These are phyloP conservation scores for Iberis pinnata DNA, from an alignment of 345 rosid species.

Conservation along the genomic window DNA sequence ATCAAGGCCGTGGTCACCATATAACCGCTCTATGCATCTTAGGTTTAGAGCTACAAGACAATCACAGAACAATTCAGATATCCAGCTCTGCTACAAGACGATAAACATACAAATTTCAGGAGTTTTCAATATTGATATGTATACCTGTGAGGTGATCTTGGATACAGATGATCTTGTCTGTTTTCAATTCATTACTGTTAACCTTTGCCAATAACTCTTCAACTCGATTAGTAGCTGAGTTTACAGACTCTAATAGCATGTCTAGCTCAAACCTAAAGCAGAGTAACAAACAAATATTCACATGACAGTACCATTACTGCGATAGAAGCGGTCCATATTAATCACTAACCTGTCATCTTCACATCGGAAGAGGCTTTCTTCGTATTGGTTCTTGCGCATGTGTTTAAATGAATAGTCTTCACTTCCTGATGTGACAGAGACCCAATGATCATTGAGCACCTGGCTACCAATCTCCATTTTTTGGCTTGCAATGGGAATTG, in stretches of 20 bases:
- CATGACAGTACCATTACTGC: background rate
- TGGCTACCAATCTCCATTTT: conserved; percentile 72
- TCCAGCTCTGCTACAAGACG: conserved; percentile 36
- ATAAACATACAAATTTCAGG: conserved; percentile 11
- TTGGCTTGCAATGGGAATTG: conserved; percentile 70
- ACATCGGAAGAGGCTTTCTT: conserved; percentile 88
- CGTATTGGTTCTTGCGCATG: conserved; percentile 98
- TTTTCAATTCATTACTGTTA: conserved; percentile 51
- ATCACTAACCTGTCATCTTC: conserved; percentile 90
- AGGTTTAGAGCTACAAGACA: conserved; percentile 61
- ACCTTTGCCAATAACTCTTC: conserved; percentile 78
- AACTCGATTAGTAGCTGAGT: conserved; percentile 68
- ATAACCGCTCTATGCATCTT: conserved; percentile 92
- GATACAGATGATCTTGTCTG: conserved; percentile 46
- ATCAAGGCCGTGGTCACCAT: conserved; percentile 97
- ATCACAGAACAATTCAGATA: too few species aligned
- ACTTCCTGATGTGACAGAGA: conserved; percentile 97
- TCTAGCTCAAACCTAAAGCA: conserved; percentile 89
- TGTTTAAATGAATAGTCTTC: conserved; percentile 99
- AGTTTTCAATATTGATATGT: conserved; percentile 14
- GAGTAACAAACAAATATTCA: background rate
- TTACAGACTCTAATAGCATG: conserved; percentile 90
- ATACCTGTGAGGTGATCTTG: conserved; percentile 88
- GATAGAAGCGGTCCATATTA: too few species aligned
- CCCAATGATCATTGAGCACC: conserved; percentile 96